Evolutionary conservation across 2,329 filamentous ascomycete species (phyloP).

Genomic region (Pseudopithomyces maydicus): DNA sequence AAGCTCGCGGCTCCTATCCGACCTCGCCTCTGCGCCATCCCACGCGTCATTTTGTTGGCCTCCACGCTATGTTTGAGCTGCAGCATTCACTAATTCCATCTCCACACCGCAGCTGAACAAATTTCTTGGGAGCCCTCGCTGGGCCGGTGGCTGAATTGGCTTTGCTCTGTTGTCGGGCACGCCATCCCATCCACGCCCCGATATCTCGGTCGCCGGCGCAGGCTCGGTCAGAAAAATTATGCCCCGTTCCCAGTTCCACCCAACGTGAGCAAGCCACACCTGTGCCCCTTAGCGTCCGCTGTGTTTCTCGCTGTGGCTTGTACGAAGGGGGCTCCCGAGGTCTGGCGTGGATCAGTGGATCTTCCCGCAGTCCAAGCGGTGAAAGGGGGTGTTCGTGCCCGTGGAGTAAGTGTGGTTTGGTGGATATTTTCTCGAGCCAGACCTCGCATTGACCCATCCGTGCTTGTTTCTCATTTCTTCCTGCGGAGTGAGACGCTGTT

Average conservation of each 20-base stretch:
- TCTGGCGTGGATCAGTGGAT: slow-evolving; percentile 2
- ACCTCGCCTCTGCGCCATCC: background rate
- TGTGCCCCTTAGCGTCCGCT: background rate
- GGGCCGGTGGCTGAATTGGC: background rate
- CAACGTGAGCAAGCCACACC: background rate
- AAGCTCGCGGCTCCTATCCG: slow-evolving; percentile 1
- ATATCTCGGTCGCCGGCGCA: background rate
- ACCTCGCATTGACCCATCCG: background rate
- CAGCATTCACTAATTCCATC: background rate
- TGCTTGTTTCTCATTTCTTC: no score
- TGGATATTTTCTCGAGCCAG: background rate
- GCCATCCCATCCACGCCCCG: background rate
- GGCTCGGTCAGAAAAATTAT: background rate
- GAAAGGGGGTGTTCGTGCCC: background rate
- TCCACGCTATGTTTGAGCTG: background rate
- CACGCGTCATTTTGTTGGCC: background rate
- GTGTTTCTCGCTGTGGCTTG: background rate
- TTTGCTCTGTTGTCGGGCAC: background rate
- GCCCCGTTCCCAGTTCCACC: no score
- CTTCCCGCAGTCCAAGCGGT: background rate
- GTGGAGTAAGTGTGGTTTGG: background rate
- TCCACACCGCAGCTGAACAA: no score
- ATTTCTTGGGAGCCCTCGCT: no score
- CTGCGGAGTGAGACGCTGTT: no score
- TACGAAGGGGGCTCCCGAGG: background rate